Conservation (phyloP, 2,329 filamentous ascomycete genomes). For the Fusarium sp. region DNA sequence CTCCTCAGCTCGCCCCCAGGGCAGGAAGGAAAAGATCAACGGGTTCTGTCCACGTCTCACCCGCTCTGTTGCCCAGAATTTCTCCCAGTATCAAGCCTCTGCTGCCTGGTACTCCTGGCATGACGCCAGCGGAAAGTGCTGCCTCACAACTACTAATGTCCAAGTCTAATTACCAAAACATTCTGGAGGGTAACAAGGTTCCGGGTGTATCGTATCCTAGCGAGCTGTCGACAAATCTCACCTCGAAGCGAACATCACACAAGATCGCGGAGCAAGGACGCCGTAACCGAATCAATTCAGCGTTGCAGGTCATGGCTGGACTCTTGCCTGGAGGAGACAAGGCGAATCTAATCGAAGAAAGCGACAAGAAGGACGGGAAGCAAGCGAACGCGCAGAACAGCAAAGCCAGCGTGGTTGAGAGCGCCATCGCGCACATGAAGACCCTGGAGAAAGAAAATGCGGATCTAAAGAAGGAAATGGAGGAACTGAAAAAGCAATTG, state of each 20-base stretch:
- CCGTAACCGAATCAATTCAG: constrained; percentile 93
- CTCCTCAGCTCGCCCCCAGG: constrained; percentile 68
- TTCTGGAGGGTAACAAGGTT: constrained; percentile 90
- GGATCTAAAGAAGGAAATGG: constrained; percentile 73
- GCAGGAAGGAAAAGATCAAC: constrained; percentile 78
- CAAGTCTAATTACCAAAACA: constrained; percentile 98
- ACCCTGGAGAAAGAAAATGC: constrained; percentile 80
- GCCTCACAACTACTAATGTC: constrained; percentile 84
- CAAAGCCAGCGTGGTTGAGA: constrained; percentile 97
- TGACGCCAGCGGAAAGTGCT: constrained; percentile 68
- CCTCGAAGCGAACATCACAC: constrained; percentile 95
- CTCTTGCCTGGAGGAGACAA: constrained; percentile 76
- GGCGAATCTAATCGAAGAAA: constrained; percentile 57
- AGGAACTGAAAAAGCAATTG: constrained; percentile 51
- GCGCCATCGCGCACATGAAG: constrained; percentile 95
- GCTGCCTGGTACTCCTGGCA: constrained; percentile 71
- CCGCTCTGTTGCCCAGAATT: constrained; percentile 87
- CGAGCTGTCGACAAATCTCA: constrained; percentile 91
- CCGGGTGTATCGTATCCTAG: constrained; percentile 92
- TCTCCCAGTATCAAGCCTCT: constrained; percentile 95
- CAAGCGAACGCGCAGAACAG: constrained; percentile 75
- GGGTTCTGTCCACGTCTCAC: constrained; percentile 82
- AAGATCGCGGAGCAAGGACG: constrained; percentile 98
- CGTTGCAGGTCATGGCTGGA: constrained; percentile 89
- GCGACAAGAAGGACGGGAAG: constrained; percentile 63